Percentiles rank a stretch among this genome's conserved stretches.
Conservation (phyloP, 2,329 filamentous ascomycete species). For the Parastagonospora nodorum region DNA sequence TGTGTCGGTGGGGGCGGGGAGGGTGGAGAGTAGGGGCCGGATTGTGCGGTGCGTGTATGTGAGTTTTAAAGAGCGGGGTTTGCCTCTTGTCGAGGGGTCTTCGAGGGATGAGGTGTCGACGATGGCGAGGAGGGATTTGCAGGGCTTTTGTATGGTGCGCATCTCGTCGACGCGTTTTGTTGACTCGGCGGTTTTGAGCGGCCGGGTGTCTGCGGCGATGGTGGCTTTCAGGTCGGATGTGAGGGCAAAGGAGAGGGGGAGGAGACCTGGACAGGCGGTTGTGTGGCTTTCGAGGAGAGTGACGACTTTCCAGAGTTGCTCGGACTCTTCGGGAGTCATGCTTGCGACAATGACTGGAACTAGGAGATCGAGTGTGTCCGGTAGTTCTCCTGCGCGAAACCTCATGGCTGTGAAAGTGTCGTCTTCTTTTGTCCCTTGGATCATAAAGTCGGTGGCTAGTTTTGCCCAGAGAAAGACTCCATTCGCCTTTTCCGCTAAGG, state of each 20-base stretch:
- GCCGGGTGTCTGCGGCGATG: slow-evolving; percentile 22
- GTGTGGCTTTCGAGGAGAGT: slow-evolving; percentile 29
- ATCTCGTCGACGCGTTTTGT: slow-evolving; percentile 22
- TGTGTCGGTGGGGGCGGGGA: slow-evolving; percentile 8
- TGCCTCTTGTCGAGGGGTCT: slow-evolving; percentile 2
- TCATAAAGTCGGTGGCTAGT: slow-evolving; percentile 26
- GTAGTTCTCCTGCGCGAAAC: slow-evolving; percentile 29
- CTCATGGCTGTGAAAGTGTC: slow-evolving; percentile 30
- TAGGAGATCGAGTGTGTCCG: slow-evolving; percentile 29
- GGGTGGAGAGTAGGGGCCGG: slow-evolving; percentile 24
- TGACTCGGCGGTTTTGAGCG: slow-evolving; percentile 23
- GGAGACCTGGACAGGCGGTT: slow-evolving; percentile 19
- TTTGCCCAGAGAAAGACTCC: slow-evolving; percentile 36
- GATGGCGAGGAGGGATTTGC: slow-evolving; percentile 27
- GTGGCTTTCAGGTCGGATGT: slow-evolving; percentile 22
- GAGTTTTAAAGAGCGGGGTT: slow-evolving; percentile 21
- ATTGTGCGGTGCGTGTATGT: slow-evolving; percentile 34
- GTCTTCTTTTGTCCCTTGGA: slow-evolving; percentile 23
- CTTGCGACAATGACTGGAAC: slow-evolving; percentile 26
- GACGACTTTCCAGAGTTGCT: slow-evolving; percentile 25
- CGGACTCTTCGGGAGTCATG: slow-evolving; percentile 12
- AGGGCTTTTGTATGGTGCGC: slow-evolving; percentile 17
- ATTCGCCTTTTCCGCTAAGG: slow-evolving; percentile 28
- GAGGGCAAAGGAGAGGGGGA: slow-evolving; percentile 31
- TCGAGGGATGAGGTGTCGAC: slow-evolving; percentile 23